These are phyloP conservation scores for Kurtzmaniella natalensis DNA, from an alignment of 1,139 yeast genomes.

Conservation along the genomic window DNA sequence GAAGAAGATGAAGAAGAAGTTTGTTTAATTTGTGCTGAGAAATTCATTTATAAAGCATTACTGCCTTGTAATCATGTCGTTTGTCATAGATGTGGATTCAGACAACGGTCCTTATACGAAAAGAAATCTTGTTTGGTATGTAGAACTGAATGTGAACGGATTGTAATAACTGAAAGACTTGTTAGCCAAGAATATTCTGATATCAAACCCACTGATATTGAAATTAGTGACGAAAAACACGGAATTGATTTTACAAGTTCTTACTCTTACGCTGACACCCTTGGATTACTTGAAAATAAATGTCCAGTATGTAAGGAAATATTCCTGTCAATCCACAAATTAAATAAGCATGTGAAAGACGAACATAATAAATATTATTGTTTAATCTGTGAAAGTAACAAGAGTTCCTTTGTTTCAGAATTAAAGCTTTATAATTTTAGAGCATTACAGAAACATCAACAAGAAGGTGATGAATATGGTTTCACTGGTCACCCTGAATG, in stretches of 20 bases:
- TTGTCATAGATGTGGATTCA: constrained; percentile 77
- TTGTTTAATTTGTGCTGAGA: constrained; percentile 85
- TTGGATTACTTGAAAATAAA: constrained; percentile 47
- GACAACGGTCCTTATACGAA: constrained; percentile 77
- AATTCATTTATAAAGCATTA: constrained; percentile 56
- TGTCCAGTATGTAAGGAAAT: constrained; percentile 55
- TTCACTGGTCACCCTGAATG: constrained; percentile 90
- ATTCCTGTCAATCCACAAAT: constrained; percentile 47
- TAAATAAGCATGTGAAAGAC: constrained; percentile 60
- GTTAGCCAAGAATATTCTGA: constrained; percentile 39
- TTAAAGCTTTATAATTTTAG: constrained; percentile 57
- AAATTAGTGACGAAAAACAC: constrained; percentile 37
- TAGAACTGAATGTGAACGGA: constrained; percentile 58
- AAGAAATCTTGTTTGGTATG: constrained; percentile 80
- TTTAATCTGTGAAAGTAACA: constrained; percentile 67
- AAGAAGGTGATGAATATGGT: constrained; percentile 64
- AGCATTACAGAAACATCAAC: constrained; percentile 66
- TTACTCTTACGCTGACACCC: constrained; percentile 37
- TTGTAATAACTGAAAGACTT: constrained; percentile 51
- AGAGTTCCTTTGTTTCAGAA: constrained; percentile 75
- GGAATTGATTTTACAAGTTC: constrained; percentile 50
- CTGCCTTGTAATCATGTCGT: constrained; percentile 83
- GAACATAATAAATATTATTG: constrained; percentile 66
- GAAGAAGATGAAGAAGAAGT: constrained; percentile 27
- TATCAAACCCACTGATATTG: constrained; percentile 26